Evolutionary conservation across 2,329 filamentous ascomycete genomes (phyloP).

Genomic region (Knoxdaviesia capensis): DNA sequence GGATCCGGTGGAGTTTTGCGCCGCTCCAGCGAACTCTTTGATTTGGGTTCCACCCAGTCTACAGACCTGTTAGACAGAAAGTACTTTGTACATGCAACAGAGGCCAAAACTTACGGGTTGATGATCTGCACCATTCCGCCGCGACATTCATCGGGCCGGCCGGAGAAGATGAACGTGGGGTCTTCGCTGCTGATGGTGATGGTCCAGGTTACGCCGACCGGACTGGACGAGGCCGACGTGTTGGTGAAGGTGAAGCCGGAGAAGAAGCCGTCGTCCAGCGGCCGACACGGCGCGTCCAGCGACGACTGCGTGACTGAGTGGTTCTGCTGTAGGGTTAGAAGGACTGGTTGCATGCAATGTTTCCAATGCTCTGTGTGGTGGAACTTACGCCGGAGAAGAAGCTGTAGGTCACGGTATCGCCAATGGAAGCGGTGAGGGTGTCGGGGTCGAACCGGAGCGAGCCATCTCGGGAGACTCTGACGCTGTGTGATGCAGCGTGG

Average conservation of each 20-base stretch:
- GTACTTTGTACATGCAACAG: too few relatives aligned
- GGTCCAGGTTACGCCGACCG: conserved; percentile 15
- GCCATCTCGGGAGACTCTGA: conserved; percentile 17
- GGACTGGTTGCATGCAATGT: background rate
- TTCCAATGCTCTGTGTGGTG: background rate
- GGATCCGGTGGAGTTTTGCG: too few relatives aligned
- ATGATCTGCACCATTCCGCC: conserved; percentile 18
- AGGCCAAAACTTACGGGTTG: conserved; percentile 12
- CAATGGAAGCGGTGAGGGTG: conserved; percentile 12
- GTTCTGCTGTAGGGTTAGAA: conserved; percentile 9
- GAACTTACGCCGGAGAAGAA: conserved; percentile 16
- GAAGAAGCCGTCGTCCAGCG: conserved; percentile 17
- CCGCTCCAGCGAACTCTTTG: too few relatives aligned
- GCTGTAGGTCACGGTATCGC: conserved; percentile 19
- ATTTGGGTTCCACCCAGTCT: too few relatives aligned
- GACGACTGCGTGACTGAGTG: conserved; percentile 20
- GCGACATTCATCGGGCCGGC: conserved; percentile 23
- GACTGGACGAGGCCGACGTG: conserved; percentile 5
- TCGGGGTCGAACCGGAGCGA: conserved; percentile 18
- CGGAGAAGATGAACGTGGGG: conserved; percentile 29
- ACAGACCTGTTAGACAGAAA: too few relatives aligned
- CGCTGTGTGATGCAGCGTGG: conserved; percentile 12
- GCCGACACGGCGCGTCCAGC: conserved; percentile 18
- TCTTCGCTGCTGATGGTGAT: conserved; percentile 23
- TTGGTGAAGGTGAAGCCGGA: conserved; percentile 15